These are phyloP conservation scores for Solanum appendiculatum DNA, from an alignment of 257 asterid species.

Conservation along the genomic window DNA sequence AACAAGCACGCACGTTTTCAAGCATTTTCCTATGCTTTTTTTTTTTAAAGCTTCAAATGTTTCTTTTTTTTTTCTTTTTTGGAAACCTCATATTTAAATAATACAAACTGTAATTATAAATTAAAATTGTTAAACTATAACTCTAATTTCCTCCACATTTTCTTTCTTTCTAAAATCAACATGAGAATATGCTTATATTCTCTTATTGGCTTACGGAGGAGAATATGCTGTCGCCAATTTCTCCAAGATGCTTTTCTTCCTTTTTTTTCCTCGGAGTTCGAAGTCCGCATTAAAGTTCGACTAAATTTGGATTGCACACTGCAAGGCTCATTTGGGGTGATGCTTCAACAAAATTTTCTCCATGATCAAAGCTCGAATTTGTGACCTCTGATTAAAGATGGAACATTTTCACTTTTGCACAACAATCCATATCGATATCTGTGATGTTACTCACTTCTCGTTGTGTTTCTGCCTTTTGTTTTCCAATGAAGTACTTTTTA, in stretches of 20 bases:
- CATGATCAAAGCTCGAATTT: no score
- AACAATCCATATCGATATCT: no score
- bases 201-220: background rate
- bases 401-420: rapidly evolving
- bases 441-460: background rate
- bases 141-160: background rate
- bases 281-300: rapidly evolving
- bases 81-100: background rate
- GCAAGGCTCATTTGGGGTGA: rapidly evolving
- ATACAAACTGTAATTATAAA: background rate
- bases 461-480: background rate
- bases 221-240: background rate
- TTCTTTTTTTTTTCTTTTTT: background rate
- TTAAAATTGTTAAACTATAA: background rate
- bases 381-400: no score
- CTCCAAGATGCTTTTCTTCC: background rate
- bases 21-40: background rate
- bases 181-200: background rate
- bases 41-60: background rate
- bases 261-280: no score
- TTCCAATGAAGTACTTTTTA: no score
- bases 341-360: no score
- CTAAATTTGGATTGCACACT: no score
- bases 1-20: background rate
- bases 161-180: background rate